Evolutionary conservation across 2,329 filamentous ascomycete species (phyloP).

Genomic region (Aspergillus piperis): DNA sequence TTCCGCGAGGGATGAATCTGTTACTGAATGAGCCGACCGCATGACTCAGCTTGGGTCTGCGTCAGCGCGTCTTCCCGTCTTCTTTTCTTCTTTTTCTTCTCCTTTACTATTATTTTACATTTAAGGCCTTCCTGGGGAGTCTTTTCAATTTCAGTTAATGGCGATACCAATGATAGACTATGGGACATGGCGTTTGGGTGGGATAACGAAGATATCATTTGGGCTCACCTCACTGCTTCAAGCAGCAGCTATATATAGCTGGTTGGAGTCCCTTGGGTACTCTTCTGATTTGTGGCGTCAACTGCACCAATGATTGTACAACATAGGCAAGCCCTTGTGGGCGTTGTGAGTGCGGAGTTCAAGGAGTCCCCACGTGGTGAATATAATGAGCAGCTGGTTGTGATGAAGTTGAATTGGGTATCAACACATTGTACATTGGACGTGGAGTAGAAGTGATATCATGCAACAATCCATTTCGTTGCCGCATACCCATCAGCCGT

Average conservation of each 20-base stretch:
- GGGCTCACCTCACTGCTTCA: neutral
- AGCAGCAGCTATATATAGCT: neutral
- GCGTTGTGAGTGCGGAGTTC: neutral
- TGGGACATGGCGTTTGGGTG: conserved; percentile 18
- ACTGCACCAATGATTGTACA: conserved; percentile 1
- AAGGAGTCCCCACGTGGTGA: neutral
- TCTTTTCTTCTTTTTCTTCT: conserved; percentile 8
- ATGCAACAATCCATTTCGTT: conserved; percentile 8
- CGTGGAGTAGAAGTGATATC: conserved; percentile 2
- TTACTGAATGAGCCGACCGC: conserved; percentile 22
- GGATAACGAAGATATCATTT: neutral
- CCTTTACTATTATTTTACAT: conserved; percentile 7
- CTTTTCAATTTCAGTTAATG: conserved; percentile 14
- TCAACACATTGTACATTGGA: conserved; percentile 8
- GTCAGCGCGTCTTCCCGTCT: neutral
- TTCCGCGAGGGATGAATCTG: conserved; percentile 27
- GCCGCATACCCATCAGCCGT: neutral
- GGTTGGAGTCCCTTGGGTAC: neutral
- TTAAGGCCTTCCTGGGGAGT: conserved; percentile 9
- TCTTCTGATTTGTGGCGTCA: neutral
- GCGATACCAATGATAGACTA: conserved; percentile 43
- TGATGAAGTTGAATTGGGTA: neutral
- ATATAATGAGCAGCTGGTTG: neutral
- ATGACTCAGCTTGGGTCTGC: conserved; percentile 9
- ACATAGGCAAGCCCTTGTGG: neutral